Percentiles rank a stretch among this genome's conserved stretches.
Conservation (phyloP, 805 yeast species). For the Zygosaccharomyces siamensis region DNA sequence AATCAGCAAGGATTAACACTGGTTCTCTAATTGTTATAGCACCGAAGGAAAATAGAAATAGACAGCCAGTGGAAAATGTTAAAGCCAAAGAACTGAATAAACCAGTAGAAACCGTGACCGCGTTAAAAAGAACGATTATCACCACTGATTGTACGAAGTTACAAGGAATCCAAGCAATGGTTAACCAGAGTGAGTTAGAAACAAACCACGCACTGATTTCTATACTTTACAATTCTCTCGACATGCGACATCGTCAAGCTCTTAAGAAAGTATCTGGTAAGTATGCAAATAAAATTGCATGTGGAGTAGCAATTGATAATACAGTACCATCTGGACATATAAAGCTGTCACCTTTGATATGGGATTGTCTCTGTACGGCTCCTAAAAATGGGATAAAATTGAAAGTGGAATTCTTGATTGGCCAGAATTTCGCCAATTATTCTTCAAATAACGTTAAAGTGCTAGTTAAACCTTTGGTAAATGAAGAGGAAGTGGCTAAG, state of each 20-base stretch:
- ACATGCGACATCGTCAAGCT: constrained; percentile 29
- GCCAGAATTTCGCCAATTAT: neutral
- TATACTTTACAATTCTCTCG: constrained; percentile 22
- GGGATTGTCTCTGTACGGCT: constrained; percentile 40
- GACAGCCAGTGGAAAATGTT: constrained; percentile 14
- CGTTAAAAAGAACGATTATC: neutral
- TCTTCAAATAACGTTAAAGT: constrained; percentile 1
- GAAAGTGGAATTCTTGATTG: constrained; percentile 38
- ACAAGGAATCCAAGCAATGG: constrained; percentile 1
- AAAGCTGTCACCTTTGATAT: constrained; percentile 47
- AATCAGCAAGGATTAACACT: constrained; percentile 51
- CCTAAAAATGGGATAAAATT: constrained; percentile 36
- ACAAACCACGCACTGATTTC: constrained; percentile 33
- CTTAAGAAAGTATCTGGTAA: constrained; percentile 12
- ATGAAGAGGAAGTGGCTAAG: constrained; percentile 3
- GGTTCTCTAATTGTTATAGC: constrained; percentile 71
- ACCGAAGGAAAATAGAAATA: constrained; percentile 49
- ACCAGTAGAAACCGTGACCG: constrained; percentile 9
- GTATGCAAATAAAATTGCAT: constrained; percentile 21
- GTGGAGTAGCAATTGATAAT: constrained; percentile 11
- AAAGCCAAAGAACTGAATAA: constrained; percentile 15
- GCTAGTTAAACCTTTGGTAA: constrained; percentile 5
- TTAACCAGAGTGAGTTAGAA: constrained; percentile 6
- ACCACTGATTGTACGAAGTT: neutral
- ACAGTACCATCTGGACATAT: constrained; percentile 21